Percentiles rank a stretch among this genome's conserved stretches.
Evolutionary conservation across 2,329 filamentous ascomycete species (phyloP).

Genomic region (Tolypocladium tundrense): DNA sequence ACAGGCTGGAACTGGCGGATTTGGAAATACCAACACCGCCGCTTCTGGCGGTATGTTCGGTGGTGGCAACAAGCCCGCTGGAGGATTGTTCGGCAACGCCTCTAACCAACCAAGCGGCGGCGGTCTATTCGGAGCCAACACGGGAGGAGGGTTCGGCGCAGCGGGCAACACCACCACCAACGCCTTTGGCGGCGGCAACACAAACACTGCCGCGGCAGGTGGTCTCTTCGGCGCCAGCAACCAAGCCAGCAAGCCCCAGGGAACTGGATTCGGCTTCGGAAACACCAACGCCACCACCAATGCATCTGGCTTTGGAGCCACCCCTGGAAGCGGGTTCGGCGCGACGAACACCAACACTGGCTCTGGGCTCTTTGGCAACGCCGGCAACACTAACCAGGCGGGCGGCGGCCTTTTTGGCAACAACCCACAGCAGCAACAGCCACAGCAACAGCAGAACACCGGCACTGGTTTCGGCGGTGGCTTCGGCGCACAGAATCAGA

Average conservation of each 20-base stretch:
- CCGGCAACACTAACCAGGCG: slow-evolving; percentile 18
- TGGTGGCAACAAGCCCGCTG: slow-evolving; percentile 12
- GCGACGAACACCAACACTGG: slow-evolving; percentile 12
- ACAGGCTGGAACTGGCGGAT: slow-evolving; percentile 21
- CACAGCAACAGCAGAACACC: slow-evolving; percentile 17
- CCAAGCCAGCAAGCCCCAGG: slow-evolving; percentile 24
- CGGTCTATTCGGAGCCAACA: slow-evolving; percentile 16
- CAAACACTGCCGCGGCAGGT: slow-evolving; percentile 17
- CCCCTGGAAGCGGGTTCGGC: slow-evolving; percentile 24
- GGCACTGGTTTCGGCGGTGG: slow-evolving; percentile 16
- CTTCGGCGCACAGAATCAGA: slow-evolving; percentile 25
- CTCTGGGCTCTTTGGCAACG: slow-evolving; percentile 31
- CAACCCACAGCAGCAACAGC: slow-evolving; percentile 19
- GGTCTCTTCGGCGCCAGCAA: slow-evolving; percentile 31
- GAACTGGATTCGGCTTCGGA: slow-evolving; percentile 29
- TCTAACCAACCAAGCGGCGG: slow-evolving; percentile 9
- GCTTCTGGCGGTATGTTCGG: slow-evolving; percentile 28
- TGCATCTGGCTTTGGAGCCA: slow-evolving; percentile 14
- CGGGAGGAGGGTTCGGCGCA: slow-evolving; percentile 27
- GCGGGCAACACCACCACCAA: slow-evolving; percentile 15
- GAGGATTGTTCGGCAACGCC: slow-evolving; percentile 14
- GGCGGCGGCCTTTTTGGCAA: slow-evolving; percentile 37
- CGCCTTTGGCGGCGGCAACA: slow-evolving; percentile 20
- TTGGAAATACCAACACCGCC: slow-evolving; percentile 24
- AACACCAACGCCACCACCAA: slow-evolving; percentile 24